Percentiles rank a stretch among this genome's conserved stretches.
These are phyloP conservation scores for Magnolia sinica DNA, from an alignment of 164 flowering plant genomes.

Conservation along the genomic window DNA sequence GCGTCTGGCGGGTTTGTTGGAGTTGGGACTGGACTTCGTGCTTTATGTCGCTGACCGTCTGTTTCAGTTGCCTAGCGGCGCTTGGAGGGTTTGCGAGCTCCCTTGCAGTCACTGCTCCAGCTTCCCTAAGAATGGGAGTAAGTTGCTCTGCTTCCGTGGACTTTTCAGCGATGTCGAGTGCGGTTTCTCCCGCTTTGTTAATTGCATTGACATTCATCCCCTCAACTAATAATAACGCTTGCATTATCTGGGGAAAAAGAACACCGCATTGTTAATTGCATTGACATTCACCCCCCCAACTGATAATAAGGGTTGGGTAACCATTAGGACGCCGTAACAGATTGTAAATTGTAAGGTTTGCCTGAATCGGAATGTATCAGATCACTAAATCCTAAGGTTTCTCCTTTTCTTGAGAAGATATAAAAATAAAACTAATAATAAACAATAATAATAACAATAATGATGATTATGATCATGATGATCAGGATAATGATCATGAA, in stretches of 20 bases:
- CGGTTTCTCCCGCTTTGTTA: constrained; percentile 72
- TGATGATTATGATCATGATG: too few species aligned
- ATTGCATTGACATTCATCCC: constrained; percentile 56
- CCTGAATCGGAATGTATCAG: too few species aligned
- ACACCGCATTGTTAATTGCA: constrained; percentile 45
- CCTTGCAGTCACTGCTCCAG: constrained; percentile 59
- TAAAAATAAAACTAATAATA: too few species aligned
- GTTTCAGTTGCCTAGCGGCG: constrained; percentile 79
- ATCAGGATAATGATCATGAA: too few species aligned
- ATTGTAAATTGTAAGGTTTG: too few species aligned
- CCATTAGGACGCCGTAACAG: too few species aligned
- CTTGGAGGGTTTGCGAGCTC: constrained; percentile 58
- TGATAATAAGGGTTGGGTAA: constrained; percentile 38
- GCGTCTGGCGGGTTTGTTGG: constrained; percentile 77
- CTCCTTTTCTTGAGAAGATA: background rate
- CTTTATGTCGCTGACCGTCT: constrained; percentile 92
- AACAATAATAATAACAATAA: too few species aligned
- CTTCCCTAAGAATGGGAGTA: constrained; percentile 45
- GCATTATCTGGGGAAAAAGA: constrained; percentile 50
- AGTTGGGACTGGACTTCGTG: constrained; percentile 92
- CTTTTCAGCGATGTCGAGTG: constrained; percentile 83
- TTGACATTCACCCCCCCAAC: constrained; percentile 56
- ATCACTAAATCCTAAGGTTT: too few species aligned
- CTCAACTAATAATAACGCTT: constrained; percentile 47
- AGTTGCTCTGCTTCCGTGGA: constrained; percentile 48